Evolutionary conservation across 2,329 filamentous ascomycete genomes (phyloP), one percentile per base, ranked within the genome.

Genomic region (Exophiala dermatitidis): DNA sequence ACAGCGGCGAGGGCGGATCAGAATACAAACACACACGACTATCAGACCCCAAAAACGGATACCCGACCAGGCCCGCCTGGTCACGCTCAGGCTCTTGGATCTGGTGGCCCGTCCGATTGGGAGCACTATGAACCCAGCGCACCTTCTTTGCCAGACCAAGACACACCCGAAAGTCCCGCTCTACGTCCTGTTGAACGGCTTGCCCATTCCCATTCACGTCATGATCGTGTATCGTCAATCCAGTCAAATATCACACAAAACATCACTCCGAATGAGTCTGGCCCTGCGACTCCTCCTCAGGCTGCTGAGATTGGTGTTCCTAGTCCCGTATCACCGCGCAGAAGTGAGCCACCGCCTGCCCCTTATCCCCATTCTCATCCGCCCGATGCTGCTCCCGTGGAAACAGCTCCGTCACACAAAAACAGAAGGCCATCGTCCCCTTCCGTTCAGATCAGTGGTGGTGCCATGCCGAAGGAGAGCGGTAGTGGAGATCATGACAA

Each of bases 31-130:
- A 40, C 19, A 19, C 19, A 19, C 19, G 19, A 19, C 19, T 19
- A 19, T 19, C 19, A 19, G 19, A 19, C 19, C 19, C 19, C 19
- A 19, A 19, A 19, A 19, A 63, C 62, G 41, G 48, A 64, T 31
- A 19, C 19, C 19, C 19, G 19, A 19, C 19, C 19, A 19, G 40
- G 48, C 28, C 36, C 45, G 31, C 49, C 52, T 34, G 48, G 32
- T 28, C 30, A 40, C 32, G 46, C 59, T 41, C 46, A 72, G 40
- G 70, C 69, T 8, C 58, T 75, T 33, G 72, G 72, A 1, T 60
- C 61, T 41, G 71, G 72, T 3, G 67, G 68, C 1, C 74, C 73
- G 3, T 76, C 74, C 3, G 74, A 75, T 54, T 76, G 73, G 74
- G 73, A 76, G 55, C 69, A 74, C 59, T 67, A 57, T 32, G 52